These are phyloP conservation scores for Aspergillus viridinutans DNA, from an alignment of 2,329 filamentous ascomycete species.

Conservation along the genomic window DNA sequence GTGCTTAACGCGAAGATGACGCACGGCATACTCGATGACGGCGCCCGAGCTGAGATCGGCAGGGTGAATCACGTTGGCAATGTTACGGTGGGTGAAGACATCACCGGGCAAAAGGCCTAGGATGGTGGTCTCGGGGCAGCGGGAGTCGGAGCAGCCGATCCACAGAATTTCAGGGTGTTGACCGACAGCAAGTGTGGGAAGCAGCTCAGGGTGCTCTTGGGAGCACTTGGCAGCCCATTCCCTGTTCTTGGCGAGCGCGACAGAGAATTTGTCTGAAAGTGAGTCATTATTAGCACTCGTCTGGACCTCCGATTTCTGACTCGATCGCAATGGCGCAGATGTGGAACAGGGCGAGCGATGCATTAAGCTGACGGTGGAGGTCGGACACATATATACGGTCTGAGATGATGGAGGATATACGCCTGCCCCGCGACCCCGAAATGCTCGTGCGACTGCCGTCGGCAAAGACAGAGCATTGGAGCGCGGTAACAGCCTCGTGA, in stretches of 20 bases:
- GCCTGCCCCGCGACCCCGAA: slow-evolving; percentile 4
- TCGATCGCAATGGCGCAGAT: background rate
- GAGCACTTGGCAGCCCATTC: slow-evolving; percentile 65
- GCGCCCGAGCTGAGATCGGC: slow-evolving; percentile 70
- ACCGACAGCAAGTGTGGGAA: slow-evolving; percentile 62
- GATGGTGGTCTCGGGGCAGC: slow-evolving; percentile 78
- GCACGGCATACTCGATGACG: slow-evolving; percentile 76
- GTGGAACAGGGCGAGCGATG: background rate
- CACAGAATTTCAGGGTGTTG: slow-evolving; percentile 65
- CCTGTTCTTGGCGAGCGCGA: slow-evolving; percentile 55
- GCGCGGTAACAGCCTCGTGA: slow-evolving; percentile 19
- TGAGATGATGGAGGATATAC: background rate
- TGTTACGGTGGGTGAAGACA: slow-evolving; percentile 86
- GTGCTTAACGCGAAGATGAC: slow-evolving; percentile 63
- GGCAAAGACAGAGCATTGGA: slow-evolving; percentile 12
- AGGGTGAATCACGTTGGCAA: slow-evolving; percentile 74
- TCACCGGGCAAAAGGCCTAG: slow-evolving; percentile 75
- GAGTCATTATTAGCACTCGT: background rate
- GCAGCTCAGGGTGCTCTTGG: slow-evolving; percentile 66
- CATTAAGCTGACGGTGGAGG: background rate
- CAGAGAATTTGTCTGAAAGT: background rate
- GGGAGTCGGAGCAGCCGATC: slow-evolving; percentile 83
- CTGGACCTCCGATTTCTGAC: background rate
- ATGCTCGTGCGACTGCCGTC: slow-evolving; percentile 4
- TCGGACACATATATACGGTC: background rate